Conservation (phyloP, 441 rosid genomes). For the Arabidopsis lyrata region DNA sequence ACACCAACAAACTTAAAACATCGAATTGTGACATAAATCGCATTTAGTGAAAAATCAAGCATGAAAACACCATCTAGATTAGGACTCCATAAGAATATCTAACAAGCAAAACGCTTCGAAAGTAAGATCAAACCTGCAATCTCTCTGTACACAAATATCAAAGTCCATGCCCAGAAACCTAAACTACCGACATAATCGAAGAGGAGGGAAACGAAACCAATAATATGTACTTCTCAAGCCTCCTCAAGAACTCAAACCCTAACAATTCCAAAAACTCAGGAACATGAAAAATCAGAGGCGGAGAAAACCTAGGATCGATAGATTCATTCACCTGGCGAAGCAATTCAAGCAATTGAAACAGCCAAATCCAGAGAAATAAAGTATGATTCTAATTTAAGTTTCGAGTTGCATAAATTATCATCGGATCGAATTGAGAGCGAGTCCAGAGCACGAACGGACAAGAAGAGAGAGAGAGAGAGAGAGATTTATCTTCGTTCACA, state of each 20-base stretch:
- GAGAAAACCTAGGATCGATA: constrained; percentile 13
- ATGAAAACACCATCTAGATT: too few species aligned
- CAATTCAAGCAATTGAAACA: constrained; percentile 12
- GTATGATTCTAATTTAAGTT: not conserved
- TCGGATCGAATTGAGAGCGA: constrained; percentile 33
- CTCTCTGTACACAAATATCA: not conserved
- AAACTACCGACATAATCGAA: not conserved
- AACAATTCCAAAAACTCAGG: constrained; percentile 12
- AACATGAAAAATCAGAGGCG: not conserved
- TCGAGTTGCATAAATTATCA: constrained; percentile 1
- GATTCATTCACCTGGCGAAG: constrained; percentile 29
- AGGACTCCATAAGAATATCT: not conserved
- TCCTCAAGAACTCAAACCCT: not conserved
- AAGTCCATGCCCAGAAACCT: constrained; percentile 2
- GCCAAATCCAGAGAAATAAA: not conserved
- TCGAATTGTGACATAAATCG: too few species aligned
- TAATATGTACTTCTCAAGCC: not conserved
- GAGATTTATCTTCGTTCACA: constrained; percentile 29
- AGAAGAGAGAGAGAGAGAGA: constrained; percentile 5
- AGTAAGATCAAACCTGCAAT: constrained; percentile 1
- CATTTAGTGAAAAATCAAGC: too few species aligned
- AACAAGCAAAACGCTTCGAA: not conserved
- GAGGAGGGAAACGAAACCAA: not conserved
- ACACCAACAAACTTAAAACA: not conserved
- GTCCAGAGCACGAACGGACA: constrained; percentile 15